Base-by-base conservation (phyloP, 768 basidiomycete species). In the Gloeostereum incarnatum region DNA sequence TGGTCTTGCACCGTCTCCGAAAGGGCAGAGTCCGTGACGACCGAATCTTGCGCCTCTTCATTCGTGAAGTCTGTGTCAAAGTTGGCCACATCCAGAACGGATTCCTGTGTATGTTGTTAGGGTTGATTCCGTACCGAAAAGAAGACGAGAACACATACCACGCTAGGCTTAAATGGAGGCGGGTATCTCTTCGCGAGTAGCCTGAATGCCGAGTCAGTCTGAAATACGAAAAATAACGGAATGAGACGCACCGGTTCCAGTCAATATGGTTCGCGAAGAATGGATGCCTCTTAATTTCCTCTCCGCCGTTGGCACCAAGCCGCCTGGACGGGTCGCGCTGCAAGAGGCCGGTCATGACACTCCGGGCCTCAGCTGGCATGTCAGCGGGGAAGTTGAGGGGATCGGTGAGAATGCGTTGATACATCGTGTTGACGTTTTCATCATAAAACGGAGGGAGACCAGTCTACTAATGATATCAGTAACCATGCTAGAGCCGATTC, bases 361-460 rank as follows among this genome's bases (percentile, higher is more conserved):
- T 85, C 49, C 80, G 71, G 1, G 96, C 94, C 54, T 99, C 94
- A 1, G 75, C 61, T 1, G 82, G 69, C 65, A 98, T 84, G 49
- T 97, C 93, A 8, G 79, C 65, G 6, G 88, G 86, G 72, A 99
- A 98, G 25, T 84, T 71, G 25, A 99, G 75, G 1, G 93, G 94
- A 52, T 99, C 94, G 18, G 81, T 73, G 18, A 98, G 73, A 54
- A 98, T 98, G 42, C 93, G 82, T 58, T 92, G 86, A 56, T 94
- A 93, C 92, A 93, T 96, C 30, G 86, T 84, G 64, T 94, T 93
- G 30, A 94, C 93, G 57, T 98, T 96, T 58, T 99, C 94, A 51
- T 97, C 93, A 58, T 97, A 99, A 73, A 96, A 98, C 3, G 94
- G 94, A 8, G 94, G 96, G 11, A 99, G 75, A 24, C 94, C 94